Conservation (phyloP, 2,329 filamentous ascomycete species). For the Pyrenochaeta sp. region DNA sequence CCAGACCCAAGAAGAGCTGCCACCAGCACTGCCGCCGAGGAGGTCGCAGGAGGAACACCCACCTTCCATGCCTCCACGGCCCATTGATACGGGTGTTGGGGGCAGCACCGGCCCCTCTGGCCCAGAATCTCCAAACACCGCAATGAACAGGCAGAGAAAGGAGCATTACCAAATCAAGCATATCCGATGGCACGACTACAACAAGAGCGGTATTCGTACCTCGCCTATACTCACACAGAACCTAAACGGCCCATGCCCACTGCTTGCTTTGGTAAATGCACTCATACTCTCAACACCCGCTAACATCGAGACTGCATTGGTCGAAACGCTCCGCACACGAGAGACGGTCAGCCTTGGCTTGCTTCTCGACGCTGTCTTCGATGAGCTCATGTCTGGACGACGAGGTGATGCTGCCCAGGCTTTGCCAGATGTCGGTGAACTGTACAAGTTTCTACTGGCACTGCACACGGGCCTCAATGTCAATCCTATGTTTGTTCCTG, state of each 20-base stretch:
- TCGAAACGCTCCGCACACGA: conserved; percentile 78
- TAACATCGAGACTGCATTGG: conserved; percentile 72
- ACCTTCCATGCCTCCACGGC: conserved; percentile 46
- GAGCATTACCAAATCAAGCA: conserved; percentile 96
- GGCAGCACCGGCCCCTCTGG: conserved; percentile 20
- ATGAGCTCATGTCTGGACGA: conserved; percentile 85
- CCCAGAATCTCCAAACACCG: conserved; percentile 52
- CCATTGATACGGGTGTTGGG: conserved; percentile 31
- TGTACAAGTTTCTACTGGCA: conserved; percentile 87
- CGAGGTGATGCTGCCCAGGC: conserved; percentile 69
- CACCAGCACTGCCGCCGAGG: conserved; percentile 46
- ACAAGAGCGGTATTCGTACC: conserved; percentile 68
- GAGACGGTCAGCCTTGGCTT: conserved; percentile 90
- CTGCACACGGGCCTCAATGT: conserved; percentile 98
- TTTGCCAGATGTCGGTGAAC: conserved; percentile 84
- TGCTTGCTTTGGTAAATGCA: conserved; percentile 93
- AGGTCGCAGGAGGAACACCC: conserved; percentile 43
- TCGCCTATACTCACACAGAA: conserved; percentile 94
- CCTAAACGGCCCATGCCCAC: conserved; percentile 90
- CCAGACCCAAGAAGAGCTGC: conserved; percentile 23
- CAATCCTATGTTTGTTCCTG: conserved; percentile 84
- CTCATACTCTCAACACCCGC: conserved; percentile 82
- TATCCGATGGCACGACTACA: conserved; percentile 81
- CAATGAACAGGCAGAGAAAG: conserved; percentile 58
- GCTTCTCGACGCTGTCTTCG: conserved; percentile 87